Conservation (phyloP, 305 asterid species). For the Fraxinus platypoda region DNA sequence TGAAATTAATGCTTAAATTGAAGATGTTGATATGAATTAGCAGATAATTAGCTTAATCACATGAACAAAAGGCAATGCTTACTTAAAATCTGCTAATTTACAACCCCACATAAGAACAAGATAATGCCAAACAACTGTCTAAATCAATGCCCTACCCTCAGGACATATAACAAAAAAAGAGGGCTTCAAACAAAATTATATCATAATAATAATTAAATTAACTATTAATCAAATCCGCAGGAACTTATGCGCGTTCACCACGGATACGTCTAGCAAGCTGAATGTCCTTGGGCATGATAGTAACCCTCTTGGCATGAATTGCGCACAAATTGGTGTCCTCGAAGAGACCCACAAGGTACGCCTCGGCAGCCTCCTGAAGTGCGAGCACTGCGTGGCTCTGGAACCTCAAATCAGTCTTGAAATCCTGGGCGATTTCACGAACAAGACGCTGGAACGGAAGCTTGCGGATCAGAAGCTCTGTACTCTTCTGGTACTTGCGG, state of each 20-base stretch:
- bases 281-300: slow-evolving; percentile 68
- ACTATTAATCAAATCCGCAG: neutral
- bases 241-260: slow-evolving; percentile 54
- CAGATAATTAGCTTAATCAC: neutral
- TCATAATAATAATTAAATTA: neutral
- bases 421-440: slow-evolving; percentile 70
- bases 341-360: slow-evolving; percentile 60
- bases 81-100: neutral
- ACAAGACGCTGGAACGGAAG: slow-evolving; percentile 65
- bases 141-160: slow-evolving; percentile 15
- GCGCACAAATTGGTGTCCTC: slow-evolving; percentile 67
- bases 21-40: too few relatives aligned
- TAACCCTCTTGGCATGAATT: slow-evolving; percentile 70
- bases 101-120: neutral
- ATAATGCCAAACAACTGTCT: neutral
- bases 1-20: too few relatives aligned
- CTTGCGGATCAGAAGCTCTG: slow-evolving; percentile 60
- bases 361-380: slow-evolving; percentile 63
- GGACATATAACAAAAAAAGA: neutral
- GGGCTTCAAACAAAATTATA: neutral
- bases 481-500: slow-evolving; percentile 69
- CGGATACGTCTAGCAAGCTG: slow-evolving; percentile 69
- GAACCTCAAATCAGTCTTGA: slow-evolving; percentile 63
- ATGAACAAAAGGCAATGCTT: neutral
- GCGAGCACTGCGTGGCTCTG: slow-evolving; percentile 74